Base-by-base conservation (phyloP, 2,329 filamentous ascomycete genomes). In the Madurella mycetomatis region DNA sequence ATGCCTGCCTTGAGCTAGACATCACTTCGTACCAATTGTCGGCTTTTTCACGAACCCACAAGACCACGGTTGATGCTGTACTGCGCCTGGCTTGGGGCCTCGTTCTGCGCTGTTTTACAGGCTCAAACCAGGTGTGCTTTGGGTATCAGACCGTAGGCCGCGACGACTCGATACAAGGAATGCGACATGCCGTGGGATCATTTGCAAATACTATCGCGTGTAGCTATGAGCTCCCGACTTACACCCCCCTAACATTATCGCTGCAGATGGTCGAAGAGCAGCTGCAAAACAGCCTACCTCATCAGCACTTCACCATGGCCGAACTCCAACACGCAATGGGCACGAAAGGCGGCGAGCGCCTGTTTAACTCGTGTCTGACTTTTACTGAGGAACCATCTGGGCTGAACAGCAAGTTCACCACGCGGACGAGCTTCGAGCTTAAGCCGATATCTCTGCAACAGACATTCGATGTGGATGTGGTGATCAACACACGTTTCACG, bases 11-110 rank as follows among this genome's bases (percentile, higher is more conserved):
- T 15, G 68, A 75, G 8, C 61, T 78, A 4, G 70, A 74, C 9
- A 68, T 79, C 13, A 66, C 70, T 0, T 68, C 65, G 4, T 63
- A 70, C 30, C 67, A 71, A 2, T 60, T 81, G 2, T 71, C 76
- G 9, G 69, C 73, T 9, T 82, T 82, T 44, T 70, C 70, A 43
- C 70, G 56, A 8, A 67, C 66, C 5, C 67, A 72, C 41, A 66
- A 69, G 9, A 69, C 81, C 2, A 75, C 75, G 0, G 66, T 77
- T 0, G 73, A 78, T 0, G 75, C 78, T 0, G 69, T 84, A 3
- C 70, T 85, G 4, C 76, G 79, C 19, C 73, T 82, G n/a, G 81
- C 82, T 0, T 86, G 82, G 82, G 79, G 75, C 0, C 69, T 86
- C 17, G 72, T 84, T 0, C 69, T 84, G 0, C 76, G 80, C 1